Percentiles rank a stretch among this genome's conserved stretches.
Evolutionary conservation across 202 grass and related monocot species (phyloP).

Genomic region (Saccharum hybrid): DNA sequence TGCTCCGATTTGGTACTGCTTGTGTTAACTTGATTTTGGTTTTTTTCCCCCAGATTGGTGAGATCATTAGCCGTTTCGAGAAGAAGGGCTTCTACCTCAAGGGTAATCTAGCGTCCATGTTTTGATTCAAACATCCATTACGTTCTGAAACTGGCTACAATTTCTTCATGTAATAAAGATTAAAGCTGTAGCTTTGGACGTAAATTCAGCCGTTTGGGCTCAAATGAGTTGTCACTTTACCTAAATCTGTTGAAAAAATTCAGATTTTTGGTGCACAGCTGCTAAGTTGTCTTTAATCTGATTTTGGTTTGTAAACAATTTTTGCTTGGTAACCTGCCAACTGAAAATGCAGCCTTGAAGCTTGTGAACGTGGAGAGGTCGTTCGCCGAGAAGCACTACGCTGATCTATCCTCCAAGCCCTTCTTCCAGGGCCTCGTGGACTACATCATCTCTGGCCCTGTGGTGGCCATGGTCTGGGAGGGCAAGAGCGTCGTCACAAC

Average conservation of each 20-base stretch:
- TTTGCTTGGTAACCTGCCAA: conserved; percentile 9
- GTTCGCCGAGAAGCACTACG: conserved; percentile 96
- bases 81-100: conserved; percentile 99
- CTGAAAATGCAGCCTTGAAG: conserved; percentile 69
- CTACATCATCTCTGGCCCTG: conserved; percentile 95
- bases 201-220: background rate
- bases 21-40: conserved; percentile 13
- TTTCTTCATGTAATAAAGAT: background rate
- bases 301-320: background rate
- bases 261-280: background rate
- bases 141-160: background rate
- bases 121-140: background rate
- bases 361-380: conserved; percentile 79
- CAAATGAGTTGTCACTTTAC: background rate
- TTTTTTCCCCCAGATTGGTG: conserved; percentile 68
- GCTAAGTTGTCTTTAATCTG: background rate
- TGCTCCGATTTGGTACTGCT: background rate
- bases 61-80: conserved; percentile 94
- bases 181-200: background rate
- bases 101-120: conserved; percentile 45
- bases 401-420: conserved; percentile 85
- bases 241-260: background rate
- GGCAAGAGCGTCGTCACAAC: conserved; percentile 86
- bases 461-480: conserved; percentile 98
- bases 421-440: conserved; percentile 87